Base-by-base conservation (phyloP, 768 basidiomycete species). In the Tylopilus rubrobrunneus region DNA sequence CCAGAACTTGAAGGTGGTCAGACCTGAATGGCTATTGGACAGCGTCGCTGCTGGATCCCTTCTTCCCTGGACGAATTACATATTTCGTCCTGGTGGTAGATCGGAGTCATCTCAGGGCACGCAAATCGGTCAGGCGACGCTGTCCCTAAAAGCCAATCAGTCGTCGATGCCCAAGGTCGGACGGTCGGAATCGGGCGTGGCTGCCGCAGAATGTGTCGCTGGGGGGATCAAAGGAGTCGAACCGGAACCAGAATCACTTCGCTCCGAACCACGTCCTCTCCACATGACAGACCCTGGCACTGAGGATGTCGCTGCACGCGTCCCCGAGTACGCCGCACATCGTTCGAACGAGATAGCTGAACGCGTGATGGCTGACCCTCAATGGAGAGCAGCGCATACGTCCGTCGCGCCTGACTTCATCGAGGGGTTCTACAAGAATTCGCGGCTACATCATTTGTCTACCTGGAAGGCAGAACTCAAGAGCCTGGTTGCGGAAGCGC, bases 391-490 rank as follows among this genome's bases (percentile, higher is more conserved):
- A 21, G 85, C 87, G 21, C 85, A 99, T 67, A 99, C 97, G 0
- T 88, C 93, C 9, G 80, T 84, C 8, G 87, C 90, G 1, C 83
- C 87, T 0, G 89, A 86, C 56, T 99, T 95, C 69, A 85, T 98
- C 51, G 86, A 92, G 40, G 86, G 83, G 0, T 96, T 84, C 65
- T 85, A 84, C 71, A 82, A 82, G 66, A 87, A 97, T 64, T 92
- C 89, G 1, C 86, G 97, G 2, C 74, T 99, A n/a, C 97, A 99
- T 61, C 88, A 95, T 63, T 71, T 99, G 11, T 85, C 89, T 6
- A 87, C 84, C 2, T 96, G 92, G 91, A 99, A 98, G 69, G 81
- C 89, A 0, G 95, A 98, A 63, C 77, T 98, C 37, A 86, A 85
- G 62, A 74, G 76, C 15, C 78, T 97, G 9, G 89, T 97, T 1